Percentiles rank a stretch among this genome's conserved stretches.
Evolutionary conservation across 805 yeast species (phyloP).

Genomic region (Candida morakotiae): DNA sequence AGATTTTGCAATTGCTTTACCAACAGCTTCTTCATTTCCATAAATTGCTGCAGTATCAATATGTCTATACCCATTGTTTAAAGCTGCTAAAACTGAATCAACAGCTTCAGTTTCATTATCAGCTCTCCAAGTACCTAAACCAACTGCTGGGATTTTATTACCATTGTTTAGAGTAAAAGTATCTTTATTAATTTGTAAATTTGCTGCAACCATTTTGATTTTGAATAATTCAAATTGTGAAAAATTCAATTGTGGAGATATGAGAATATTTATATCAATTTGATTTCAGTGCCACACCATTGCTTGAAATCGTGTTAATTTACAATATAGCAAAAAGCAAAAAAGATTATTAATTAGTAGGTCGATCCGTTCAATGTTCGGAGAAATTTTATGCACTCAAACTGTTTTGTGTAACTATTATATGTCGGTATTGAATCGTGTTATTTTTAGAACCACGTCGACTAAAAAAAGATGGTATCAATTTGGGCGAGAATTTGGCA

Average conservation of each 20-base stretch:
- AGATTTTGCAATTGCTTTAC: constrained; percentile 48
- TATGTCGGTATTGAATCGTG: no score
- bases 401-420: no score
- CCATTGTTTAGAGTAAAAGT: constrained; percentile 58
- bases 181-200: constrained; percentile 5
- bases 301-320: no score
- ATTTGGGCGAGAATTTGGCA: no score
- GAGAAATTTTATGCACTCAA: no score
- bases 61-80: constrained; percentile 67
- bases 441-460: no score
- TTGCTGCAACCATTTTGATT: constrained; percentile 5
- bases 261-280: no score
- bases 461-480: no score
- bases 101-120: constrained; percentile 43
- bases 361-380: neutral
- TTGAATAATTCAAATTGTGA: constrained; percentile 1
- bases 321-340: constrained; percentile 2
- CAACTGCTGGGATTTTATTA: constrained; percentile 57
- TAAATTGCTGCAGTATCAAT: constrained; percentile 75
- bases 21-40: constrained; percentile 63
- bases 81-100: constrained; percentile 56
- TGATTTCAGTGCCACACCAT: no score
- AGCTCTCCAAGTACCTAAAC: constrained; percentile 73
- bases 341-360: neutral
- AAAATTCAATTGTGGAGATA: neutral